These are phyloP conservation scores for Solanum piurae DNA, from an alignment of 257 asterid species.

Conservation along the genomic window DNA sequence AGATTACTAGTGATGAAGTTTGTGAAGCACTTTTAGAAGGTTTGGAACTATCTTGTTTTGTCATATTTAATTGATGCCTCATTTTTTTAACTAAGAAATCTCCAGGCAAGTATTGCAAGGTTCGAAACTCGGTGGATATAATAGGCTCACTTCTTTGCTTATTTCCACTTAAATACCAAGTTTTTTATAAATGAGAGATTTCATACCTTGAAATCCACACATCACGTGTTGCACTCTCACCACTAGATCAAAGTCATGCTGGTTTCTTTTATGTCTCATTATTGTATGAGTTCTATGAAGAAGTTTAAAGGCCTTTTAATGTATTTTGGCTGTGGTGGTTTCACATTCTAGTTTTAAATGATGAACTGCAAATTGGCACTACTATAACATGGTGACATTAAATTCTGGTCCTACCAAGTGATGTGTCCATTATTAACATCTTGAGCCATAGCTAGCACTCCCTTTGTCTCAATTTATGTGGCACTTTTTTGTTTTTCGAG, in stretches of 20 bases:
- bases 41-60: not conserved
- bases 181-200: not conserved
- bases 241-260: not conserved
- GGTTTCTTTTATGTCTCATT: not conserved
- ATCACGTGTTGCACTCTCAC: not conserved
- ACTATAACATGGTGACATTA: not conserved
- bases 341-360: not conserved
- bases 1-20: constrained; percentile 64
- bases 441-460: not conserved
- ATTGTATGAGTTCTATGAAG: not conserved
- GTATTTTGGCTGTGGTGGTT: not conserved
- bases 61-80: not conserved
- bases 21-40: constrained; percentile 82
- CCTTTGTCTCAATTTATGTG: no score
- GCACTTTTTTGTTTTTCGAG: no score
- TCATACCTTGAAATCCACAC: not conserved
- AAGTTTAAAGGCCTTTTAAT: not conserved
- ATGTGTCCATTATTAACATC: not conserved
- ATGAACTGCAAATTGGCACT: not conserved
- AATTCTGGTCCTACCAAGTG: not conserved
- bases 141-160: not conserved
- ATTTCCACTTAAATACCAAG: not conserved
- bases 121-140: no score
- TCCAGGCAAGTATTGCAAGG: not conserved
- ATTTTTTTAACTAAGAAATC: not conserved